Evolutionary conservation across 495 filamentous ascomycete species (phyloP), one percentile per base, ranked within the genome.

Genomic region (Pseudevernia furfuracea): DNA sequence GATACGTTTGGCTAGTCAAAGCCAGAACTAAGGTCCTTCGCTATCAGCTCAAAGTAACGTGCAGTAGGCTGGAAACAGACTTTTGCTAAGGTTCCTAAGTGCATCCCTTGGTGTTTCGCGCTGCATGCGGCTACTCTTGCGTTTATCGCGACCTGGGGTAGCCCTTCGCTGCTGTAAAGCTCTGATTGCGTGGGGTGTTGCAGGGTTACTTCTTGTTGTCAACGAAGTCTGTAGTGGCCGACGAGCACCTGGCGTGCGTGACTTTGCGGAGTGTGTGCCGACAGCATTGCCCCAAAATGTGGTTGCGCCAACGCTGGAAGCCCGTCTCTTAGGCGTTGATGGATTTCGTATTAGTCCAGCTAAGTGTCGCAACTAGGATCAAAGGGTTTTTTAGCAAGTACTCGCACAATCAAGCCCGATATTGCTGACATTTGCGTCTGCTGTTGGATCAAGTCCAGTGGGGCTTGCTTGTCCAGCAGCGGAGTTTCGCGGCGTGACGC

Each of bases 51-150:
- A 14, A 30, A n/a, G 14, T 9, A 17, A 23, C 3, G 3, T 44
- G 21, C 34, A 32, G 38, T 46, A 21, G 63, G 38, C 38, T 17
- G 4, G 21, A 38, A 28, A 66, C 72, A 34, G 77, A 74, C 83
- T 78, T 74, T 78, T 83, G 60, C 87, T 86, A 14, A 94, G 77
- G 60, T 85, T 83, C 36, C 84, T 80, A 37, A 93, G 71, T 28
- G 85, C 77, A 71, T 91, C 86, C 61, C 89, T 84, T 9, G 89
- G 89, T 9, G 90, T 91, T 73, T 92, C 89, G 53, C 89, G 82
- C 70, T 87, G 85, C 65, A 87, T 77, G 48, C 85, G 80, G 28
- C 83, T 78, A 67, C 87, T 91, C 62, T 81, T 81, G 59, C 89
- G 78, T 5, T 88, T 81, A 59, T 82, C 79, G n/a, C 82, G 79